Percentiles rank a stretch among this genome's conserved stretches.
Evolutionary conservation across 139 green algal genomes (phyloP).

Genomic region (Chlorella sp.): DNA sequence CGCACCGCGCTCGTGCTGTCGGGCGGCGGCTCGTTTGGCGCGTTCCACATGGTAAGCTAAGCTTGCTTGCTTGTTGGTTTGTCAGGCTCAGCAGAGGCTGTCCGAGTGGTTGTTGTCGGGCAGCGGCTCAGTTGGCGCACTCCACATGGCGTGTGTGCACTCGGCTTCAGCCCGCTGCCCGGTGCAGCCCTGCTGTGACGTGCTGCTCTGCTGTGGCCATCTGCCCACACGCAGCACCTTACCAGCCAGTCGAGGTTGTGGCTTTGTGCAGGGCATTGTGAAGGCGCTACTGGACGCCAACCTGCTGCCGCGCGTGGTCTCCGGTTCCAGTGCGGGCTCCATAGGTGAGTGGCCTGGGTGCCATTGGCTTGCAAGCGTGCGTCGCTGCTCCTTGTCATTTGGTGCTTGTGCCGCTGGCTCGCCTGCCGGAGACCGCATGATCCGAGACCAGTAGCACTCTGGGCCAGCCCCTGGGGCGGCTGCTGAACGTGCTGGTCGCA

Average conservation of each 20-base stretch:
- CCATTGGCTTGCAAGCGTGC: no score
- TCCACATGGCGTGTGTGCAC: constrained; percentile 81
- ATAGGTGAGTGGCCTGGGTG: constrained; percentile 63
- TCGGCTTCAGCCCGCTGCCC: background rate
- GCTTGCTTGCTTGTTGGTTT: background rate
- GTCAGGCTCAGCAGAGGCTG: background rate
- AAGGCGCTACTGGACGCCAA: constrained; percentile 86
- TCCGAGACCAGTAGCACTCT: no score
- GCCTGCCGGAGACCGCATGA: no score
- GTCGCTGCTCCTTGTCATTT: no score
- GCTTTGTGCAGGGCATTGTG: constrained; percentile 55
- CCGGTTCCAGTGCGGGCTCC: constrained; percentile 85
- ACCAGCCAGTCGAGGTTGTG: background rate
- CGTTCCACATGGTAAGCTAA: constrained; percentile 86
- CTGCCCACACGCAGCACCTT: no score
- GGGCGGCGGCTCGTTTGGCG: constrained; percentile 92
- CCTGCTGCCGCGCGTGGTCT: constrained; percentile 92
- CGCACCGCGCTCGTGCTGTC: constrained; percentile 95
- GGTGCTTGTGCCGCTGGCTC: no score
- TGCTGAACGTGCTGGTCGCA: no score
- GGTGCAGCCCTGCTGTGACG: background rate
- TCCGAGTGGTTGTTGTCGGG: constrained; percentile 76
- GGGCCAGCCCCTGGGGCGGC: no score
- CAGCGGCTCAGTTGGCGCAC: constrained; percentile 89
- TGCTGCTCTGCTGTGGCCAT: background rate